Evolutionary conservation across 2,329 filamentous ascomycete species (phyloP).

Genomic region (Talaromyces sp.): DNA sequence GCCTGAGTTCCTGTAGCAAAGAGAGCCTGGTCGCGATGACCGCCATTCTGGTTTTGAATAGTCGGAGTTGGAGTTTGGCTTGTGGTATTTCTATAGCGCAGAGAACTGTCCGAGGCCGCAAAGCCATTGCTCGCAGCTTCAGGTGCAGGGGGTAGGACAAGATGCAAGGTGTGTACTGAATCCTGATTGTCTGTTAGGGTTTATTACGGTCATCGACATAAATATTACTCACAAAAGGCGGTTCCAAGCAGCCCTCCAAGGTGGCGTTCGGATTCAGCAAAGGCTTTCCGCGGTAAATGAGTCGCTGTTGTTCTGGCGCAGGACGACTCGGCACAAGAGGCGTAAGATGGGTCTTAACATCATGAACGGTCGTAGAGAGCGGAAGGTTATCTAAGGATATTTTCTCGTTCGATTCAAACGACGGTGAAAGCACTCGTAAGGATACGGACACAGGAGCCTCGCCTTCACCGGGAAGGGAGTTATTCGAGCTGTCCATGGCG

Average conservation of each 20-base stretch:
- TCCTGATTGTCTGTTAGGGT: slow-evolving; percentile 15
- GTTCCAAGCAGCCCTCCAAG: slow-evolving; percentile 46
- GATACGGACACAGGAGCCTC: background rate
- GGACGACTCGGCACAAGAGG: slow-evolving; percentile 44
- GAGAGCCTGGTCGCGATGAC: background rate
- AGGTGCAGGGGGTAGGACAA: slow-evolving; percentile 36
- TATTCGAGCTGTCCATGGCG: background rate
- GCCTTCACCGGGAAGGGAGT: background rate
- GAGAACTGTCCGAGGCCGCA: slow-evolving; percentile 7
- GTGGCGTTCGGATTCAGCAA: slow-evolving; percentile 46
- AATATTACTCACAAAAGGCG: slow-evolving; percentile 41
- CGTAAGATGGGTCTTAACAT: slow-evolving; percentile 50
- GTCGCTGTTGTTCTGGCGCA: slow-evolving; percentile 43
- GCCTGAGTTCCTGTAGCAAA: background rate
- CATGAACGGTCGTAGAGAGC: slow-evolving; percentile 42
- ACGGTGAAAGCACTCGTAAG: slow-evolving; percentile 38
- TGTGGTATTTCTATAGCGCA: slow-evolving; percentile 7
- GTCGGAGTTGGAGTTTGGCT: background rate
- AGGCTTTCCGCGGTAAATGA: slow-evolving; percentile 55
- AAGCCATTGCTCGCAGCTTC: slow-evolving; percentile 11
- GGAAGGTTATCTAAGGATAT: slow-evolving; percentile 33
- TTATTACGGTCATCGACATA: background rate
- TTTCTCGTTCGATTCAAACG: slow-evolving; percentile 29
- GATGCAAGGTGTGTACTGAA: slow-evolving; percentile 31
- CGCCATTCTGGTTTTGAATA: background rate